Evolutionary conservation across 2,329 filamentous ascomycete genomes (phyloP).

Genomic region (Periconia sp.): DNA sequence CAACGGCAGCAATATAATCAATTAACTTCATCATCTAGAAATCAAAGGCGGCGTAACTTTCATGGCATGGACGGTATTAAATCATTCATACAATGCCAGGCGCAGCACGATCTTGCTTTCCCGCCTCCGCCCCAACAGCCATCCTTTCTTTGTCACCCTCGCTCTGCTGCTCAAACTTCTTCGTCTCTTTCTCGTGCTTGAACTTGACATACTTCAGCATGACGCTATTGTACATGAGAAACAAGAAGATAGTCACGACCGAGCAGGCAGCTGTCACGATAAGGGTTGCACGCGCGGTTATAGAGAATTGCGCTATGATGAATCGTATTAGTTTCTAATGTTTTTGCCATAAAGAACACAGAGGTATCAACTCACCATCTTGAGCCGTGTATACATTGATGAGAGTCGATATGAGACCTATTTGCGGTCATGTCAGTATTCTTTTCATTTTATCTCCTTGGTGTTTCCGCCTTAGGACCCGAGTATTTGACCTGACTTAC

Average conservation of each 20-base stretch:
- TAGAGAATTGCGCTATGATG: constrained; percentile 25
- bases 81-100: background rate
- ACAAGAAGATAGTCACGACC: constrained; percentile 33
- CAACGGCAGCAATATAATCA: no score
- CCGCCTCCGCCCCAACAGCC: background rate
- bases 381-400: constrained; percentile 55
- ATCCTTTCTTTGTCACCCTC: background rate
- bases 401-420: constrained; percentile 51
- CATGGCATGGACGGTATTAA: background rate
- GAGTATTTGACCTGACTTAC: background rate
- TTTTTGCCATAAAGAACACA: background rate
- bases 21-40: no score
- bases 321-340: background rate
- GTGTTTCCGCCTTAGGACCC: background rate
- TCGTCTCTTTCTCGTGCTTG: constrained; percentile 34
- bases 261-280: constrained; percentile 41
- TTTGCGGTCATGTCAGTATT: background rate
- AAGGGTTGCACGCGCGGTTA: constrained; percentile 47
- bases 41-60: no score
- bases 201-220: constrained; percentile 36
- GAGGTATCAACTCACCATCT: constrained; percentile 36
- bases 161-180: background rate
- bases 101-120: background rate
- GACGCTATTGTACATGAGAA: constrained; percentile 41
- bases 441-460: background rate